These are phyloP conservation scores for Elongisporangium undulatum DNA, from an alignment of 352 stramenopile genomes.

Conservation along the genomic window DNA sequence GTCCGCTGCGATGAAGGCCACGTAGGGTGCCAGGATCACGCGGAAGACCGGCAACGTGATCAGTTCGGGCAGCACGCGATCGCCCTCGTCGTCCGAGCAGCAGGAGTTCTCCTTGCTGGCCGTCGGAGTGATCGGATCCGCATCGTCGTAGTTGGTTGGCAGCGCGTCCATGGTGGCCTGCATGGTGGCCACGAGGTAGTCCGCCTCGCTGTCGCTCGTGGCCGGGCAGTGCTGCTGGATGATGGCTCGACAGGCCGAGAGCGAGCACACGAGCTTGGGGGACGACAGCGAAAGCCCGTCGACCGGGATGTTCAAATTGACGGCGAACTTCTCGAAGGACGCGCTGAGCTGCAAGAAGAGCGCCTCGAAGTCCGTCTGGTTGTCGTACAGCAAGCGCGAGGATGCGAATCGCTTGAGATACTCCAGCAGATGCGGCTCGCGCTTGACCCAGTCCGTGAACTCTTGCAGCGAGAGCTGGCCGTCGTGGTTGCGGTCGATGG, in stretches of 20 bases:
- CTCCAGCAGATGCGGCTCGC: slow-evolving; percentile 39
- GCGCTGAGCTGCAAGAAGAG: slow-evolving; percentile 48
- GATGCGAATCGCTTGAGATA: slow-evolving; percentile 62
- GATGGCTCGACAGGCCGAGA: slow-evolving; percentile 30
- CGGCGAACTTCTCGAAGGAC: slow-evolving; percentile 36
- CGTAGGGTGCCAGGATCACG: slow-evolving; percentile 51
- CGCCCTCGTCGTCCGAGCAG: background rate
- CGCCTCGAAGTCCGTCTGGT: slow-evolving; percentile 57
- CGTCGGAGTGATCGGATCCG: background rate
- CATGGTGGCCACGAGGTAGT: slow-evolving; percentile 49
- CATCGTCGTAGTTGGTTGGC: background rate
- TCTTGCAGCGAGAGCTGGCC: slow-evolving; percentile 56
- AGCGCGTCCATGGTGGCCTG: slow-evolving; percentile 15
- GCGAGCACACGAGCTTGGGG: slow-evolving; percentile 31
- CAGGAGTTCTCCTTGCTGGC: background rate
- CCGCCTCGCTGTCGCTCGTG: slow-evolving; percentile 24
- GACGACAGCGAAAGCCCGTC: background rate
- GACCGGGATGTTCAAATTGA: slow-evolving; percentile 4
- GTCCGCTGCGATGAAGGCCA: slow-evolving; percentile 59
- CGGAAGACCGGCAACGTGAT: slow-evolving; percentile 59
- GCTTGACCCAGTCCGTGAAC: slow-evolving; percentile 50
- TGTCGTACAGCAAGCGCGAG: slow-evolving; percentile 64
- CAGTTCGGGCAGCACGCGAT: slow-evolving; percentile 8
- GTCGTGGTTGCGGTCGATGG: slow-evolving; percentile 51
- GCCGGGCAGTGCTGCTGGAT: slow-evolving; percentile 31